These are phyloP conservation scores for Aspergillus ochraceoroseus DNA, from an alignment of 2,329 filamentous ascomycete species.

Conservation along the genomic window DNA sequence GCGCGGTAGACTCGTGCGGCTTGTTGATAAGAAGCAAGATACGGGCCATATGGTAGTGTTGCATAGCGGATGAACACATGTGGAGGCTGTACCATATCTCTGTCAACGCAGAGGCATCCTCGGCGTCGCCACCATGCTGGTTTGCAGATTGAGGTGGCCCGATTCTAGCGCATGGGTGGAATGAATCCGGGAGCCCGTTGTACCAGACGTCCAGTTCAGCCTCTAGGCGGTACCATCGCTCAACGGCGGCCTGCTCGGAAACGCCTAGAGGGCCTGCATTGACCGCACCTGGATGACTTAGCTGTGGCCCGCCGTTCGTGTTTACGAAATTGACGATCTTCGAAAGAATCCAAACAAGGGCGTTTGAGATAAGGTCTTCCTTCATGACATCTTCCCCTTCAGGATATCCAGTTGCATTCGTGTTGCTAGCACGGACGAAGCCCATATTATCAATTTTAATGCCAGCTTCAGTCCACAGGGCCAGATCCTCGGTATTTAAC, in stretches of 20 bases:
- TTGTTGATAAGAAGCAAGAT: slow-evolving; percentile 44
- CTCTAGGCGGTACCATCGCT: slow-evolving; percentile 51
- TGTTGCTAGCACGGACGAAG: slow-evolving; percentile 45
- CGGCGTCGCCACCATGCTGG: slow-evolving; percentile 24
- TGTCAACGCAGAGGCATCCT: slow-evolving; percentile 42
- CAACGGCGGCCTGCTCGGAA: slow-evolving; percentile 41
- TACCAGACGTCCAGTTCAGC: slow-evolving; percentile 57
- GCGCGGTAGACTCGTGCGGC: slow-evolving; percentile 43
- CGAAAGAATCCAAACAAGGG: slow-evolving; percentile 60
- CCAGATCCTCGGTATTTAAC: slow-evolving; percentile 58
- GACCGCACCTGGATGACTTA: slow-evolving; percentile 23
- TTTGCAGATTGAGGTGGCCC: slow-evolving; percentile 32
- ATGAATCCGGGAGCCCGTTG: slow-evolving; percentile 55
- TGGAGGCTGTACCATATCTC: slow-evolving; percentile 63
- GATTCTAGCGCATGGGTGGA: slow-evolving; percentile 53
- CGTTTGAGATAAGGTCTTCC: slow-evolving; percentile 61
- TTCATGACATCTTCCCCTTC: slow-evolving; percentile 48
- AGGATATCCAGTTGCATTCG: slow-evolving; percentile 28
- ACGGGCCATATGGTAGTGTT: slow-evolving; percentile 45
- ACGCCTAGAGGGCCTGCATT: slow-evolving; percentile 31
- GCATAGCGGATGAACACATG: slow-evolving; percentile 60
- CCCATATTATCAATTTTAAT: slow-evolving; percentile 54
- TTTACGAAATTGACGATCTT: slow-evolving; percentile 64
- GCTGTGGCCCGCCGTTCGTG: slow-evolving; percentile 49
- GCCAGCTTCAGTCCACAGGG: slow-evolving; percentile 61